These are phyloP conservation scores for Parafenestella ontariensis DNA, from an alignment of 2,329 filamentous ascomycete species.

Conservation along the genomic window DNA sequence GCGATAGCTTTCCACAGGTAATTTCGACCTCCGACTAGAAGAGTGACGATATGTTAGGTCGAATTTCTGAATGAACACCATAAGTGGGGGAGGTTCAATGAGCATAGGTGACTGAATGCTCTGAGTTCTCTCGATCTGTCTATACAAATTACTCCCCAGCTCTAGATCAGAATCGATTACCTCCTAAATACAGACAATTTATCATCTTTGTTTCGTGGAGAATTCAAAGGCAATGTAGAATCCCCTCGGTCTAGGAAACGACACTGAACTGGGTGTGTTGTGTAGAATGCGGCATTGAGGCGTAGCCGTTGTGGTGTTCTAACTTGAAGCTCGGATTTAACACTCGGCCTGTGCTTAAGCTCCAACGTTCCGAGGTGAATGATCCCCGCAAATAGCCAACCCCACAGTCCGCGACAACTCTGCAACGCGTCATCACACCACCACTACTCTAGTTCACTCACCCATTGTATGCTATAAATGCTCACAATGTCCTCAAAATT, in stretches of 20 bases:
- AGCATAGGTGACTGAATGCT: no score
- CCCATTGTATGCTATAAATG: not conserved
- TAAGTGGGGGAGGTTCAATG: no score
- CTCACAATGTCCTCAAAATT: conserved; percentile 41
- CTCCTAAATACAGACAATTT: no score
- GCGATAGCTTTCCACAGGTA: conserved; percentile 17
- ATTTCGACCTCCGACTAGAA: conserved; percentile 18
- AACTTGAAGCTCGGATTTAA: not conserved
- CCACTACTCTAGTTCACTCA: not conserved
- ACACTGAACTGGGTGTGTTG: not conserved
- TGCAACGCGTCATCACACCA: conserved; percentile 13
- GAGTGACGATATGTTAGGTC: not conserved
- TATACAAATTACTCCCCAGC: no score
- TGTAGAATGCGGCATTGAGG: not conserved
- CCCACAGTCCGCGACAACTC: conserved; percentile 17
- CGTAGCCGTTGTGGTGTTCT: not conserved
- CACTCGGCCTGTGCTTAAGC: conserved; percentile 15
- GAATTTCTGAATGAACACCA: not conserved
- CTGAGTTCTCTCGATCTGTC: not conserved
- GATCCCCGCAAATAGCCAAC: conserved; percentile 21
- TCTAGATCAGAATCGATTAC: no score
- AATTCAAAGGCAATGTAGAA: not conserved
- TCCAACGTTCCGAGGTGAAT: conserved; percentile 11
- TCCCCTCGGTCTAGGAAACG: not conserved
- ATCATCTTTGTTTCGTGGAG: not conserved